Evolutionary conservation across 257 asterid genomes (phyloP), one percentile per base, ranked within the genome.

Genomic region (Pogostemon cablin): DNA sequence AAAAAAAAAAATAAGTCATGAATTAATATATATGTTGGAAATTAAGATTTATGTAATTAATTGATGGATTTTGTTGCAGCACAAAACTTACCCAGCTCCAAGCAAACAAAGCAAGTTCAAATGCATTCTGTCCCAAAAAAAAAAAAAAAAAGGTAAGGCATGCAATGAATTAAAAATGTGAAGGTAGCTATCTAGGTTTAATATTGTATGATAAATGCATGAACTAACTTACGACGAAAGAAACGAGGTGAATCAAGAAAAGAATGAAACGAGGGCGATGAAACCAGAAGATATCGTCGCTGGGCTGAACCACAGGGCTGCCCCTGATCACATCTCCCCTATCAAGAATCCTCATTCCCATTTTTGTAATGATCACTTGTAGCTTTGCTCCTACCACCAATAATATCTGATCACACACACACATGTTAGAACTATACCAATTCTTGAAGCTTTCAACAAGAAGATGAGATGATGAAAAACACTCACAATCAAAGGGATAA

Each of bases 71-170:
- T 68, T 35, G 1, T 11, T 39, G 42, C 12, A 9, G 58, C 59
- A 38, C 5, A 10, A 25, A 25, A 67, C 96, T 83, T 84, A 92
- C 97, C 84, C 87, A 88, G 77, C 91, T 83, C 98, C 98, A 92
- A 46, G 86, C 95, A 75, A 90, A 87, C 92, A 88, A 90, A 60
- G 98, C 98, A 58, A 95, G 72, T 53, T 95, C 96, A 82, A 95
- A 95, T 37, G 99, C 97, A 80, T 90, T 93, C 98, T 92, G 91
- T 25, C 32, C 77, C 80, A 10, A 37, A 42, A 9, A 52, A 77
- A 4, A 17, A 39, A 3, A 15, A 15, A 15, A 15, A 15, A 15
- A 15, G 17, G 17, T 15, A 15, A 15, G 17, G 17, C 17, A 15
- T 15, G 17, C 32, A 25, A 25, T 25, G 32, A 25, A 25, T 25